phyloP scores from a whole-genome alignment of 257 asterid species.

The Cruciata laevipes region DNA sequence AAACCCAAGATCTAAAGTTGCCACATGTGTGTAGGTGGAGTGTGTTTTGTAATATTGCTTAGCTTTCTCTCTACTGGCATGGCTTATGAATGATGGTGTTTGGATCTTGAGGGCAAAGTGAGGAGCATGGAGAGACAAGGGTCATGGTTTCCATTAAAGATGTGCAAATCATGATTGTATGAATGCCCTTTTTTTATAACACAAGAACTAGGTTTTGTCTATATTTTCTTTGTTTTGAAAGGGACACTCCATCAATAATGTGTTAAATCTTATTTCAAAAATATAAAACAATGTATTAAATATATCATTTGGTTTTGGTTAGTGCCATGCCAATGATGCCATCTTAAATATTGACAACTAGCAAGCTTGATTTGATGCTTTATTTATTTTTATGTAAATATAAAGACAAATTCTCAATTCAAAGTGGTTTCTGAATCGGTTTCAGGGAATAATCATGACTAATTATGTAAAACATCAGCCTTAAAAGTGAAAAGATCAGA shows the following conservation, averaged over 20 bases:
- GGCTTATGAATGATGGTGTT: constrained; percentile 5
- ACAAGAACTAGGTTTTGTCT: neutral
- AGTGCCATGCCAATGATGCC: neutral
- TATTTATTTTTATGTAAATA: no score
- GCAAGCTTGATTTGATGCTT: neutral
- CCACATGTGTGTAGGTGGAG: neutral
- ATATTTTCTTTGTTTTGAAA: neutral
- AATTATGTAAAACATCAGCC: no score
- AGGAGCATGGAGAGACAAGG: constrained; percentile 9
- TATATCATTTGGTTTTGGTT: neutral
- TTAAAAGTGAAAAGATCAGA: no score
- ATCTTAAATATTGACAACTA: neutral
- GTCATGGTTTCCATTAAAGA: constrained; percentile 9
- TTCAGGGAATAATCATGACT: no score
- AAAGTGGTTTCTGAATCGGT: no score
- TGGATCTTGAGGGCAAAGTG: neutral
- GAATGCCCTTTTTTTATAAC: neutral
- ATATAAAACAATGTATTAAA: no score
- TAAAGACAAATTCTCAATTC: no score
- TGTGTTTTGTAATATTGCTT: neutral
- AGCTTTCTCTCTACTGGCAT: neutral
- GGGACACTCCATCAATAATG: neutral
- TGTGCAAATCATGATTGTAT: neutral
- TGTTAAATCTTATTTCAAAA: no score
- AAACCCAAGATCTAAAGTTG: neutral